Percentiles rank a stretch among this genome's conserved stretches.
Conservation (phyloP, 352 stramenopile genomes). For the Phytopythium vexans region DNA sequence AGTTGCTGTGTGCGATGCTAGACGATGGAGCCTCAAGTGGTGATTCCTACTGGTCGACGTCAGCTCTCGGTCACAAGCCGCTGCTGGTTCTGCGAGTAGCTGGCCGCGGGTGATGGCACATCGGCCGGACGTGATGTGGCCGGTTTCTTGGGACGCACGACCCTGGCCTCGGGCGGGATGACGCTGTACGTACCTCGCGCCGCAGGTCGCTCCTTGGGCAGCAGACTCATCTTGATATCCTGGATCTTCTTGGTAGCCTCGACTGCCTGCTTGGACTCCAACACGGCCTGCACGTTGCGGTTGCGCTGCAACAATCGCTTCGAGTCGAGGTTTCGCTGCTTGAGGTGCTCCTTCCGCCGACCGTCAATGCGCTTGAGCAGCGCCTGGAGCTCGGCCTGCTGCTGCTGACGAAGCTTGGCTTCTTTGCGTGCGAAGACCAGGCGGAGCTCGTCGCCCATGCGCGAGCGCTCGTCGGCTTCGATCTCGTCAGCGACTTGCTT, state of each 20-base stretch:
- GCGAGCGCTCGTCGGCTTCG: conserved; percentile 88
- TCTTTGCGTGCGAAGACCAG: conserved; percentile 86
- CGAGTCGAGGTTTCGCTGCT: conserved; percentile 91
- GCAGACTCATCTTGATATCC: conserved; percentile 77
- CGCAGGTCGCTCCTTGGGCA: conserved; percentile 55
- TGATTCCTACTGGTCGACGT: no score
- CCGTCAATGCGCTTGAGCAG: conserved; percentile 94
- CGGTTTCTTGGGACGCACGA: conserved; percentile 70
- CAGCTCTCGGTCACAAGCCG: no score
- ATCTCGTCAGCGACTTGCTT: conserved; percentile 94
- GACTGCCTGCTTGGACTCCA: conserved; percentile 91
- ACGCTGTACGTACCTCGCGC: conserved; percentile 56
- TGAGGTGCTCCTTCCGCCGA: conserved; percentile 92
- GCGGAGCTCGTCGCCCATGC: conserved; percentile 85
- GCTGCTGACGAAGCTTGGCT: conserved; percentile 87
- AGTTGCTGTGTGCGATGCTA: no score
- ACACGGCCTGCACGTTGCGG: conserved; percentile 91
- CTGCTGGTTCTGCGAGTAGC: no score
- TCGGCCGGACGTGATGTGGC: conserved; percentile 22
- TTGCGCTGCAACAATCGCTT: conserved; percentile 95
- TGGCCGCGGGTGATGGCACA: no score
- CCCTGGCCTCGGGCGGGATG: conserved; percentile 73
- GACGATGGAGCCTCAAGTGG: no score
- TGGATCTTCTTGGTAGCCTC: conserved; percentile 78
- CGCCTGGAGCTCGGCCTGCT: conserved; percentile 90